Percentiles rank a stretch among this genome's conserved stretches.
phyloP scores from a whole-genome alignment of 345 rosid species.

The Combretum micranthum region DNA sequence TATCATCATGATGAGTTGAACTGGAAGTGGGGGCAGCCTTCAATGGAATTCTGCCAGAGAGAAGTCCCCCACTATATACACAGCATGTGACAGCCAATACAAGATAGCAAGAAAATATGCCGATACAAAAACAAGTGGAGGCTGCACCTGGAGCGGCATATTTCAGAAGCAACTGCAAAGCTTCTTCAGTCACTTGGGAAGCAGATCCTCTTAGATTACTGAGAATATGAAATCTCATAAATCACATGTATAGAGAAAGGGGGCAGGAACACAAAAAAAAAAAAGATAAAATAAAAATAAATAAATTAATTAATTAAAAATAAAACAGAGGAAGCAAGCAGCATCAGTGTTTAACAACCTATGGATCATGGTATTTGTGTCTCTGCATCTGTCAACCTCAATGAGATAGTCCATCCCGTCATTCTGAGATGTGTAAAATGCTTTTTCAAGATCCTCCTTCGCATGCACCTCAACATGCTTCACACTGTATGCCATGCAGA shows the following conservation, averaged over 20 bases:
- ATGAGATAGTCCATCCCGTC: constrained; percentile 51
- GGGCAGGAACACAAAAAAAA: too few species aligned
- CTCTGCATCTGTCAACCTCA: constrained; percentile 83
- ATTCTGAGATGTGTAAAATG: constrained; percentile 37
- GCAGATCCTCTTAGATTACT: constrained; percentile 59
- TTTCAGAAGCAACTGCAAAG: constrained; percentile 33
- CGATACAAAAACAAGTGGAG: constrained; percentile 14
- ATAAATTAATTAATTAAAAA: too few species aligned
- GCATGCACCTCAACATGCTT: constrained; percentile 63
- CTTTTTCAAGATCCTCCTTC: constrained; percentile 63
- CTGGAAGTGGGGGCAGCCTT: constrained; percentile 63
- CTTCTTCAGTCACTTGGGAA: constrained; percentile 49
- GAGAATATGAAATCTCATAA: constrained; percentile 17
- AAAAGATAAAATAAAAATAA: too few species aligned
- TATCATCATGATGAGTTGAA: constrained; percentile 16
- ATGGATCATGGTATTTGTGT: constrained; percentile 62
- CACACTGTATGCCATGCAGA: constrained; percentile 35
- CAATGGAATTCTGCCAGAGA: constrained; percentile 50
- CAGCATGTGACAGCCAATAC: neutral
- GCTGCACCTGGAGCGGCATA: constrained; percentile 26
- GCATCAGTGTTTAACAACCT: constrained; percentile 34
- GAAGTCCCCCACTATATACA: constrained; percentile 1
- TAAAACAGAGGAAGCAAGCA: constrained; percentile 7
- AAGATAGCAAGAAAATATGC: neutral
- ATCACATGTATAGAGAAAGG: constrained; percentile 4